Evolutionary conservation across 2,329 filamentous ascomycete genomes (phyloP), one percentile per base, ranked within the genome.

Genomic region (Botryosphaeria agaves): DNA sequence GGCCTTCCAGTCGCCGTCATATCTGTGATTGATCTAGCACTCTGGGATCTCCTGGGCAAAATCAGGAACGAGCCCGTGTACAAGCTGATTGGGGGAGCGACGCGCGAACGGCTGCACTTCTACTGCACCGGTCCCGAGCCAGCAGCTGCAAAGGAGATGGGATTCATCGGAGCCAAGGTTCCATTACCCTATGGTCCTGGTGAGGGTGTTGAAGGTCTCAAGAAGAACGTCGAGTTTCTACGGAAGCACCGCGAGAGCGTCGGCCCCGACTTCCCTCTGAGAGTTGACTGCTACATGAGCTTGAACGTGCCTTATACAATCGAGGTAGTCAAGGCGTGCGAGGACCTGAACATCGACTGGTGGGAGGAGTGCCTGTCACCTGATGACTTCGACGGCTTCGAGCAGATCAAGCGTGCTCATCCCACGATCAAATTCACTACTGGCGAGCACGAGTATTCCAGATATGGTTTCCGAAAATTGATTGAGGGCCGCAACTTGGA

Each of bases 211-310:
- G 72, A 68, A 34, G 85, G 85, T 3, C 59, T 94, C 45, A 69
- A 70, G 50, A 92, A 91, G 64, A 94, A 94, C 50, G 69, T 93
- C 32, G 83, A 83, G 50, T 94, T 85, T 50, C 67, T 94, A 29
- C 72, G 76, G 41, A 76, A 81, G 54, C 82, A 93, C 54, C 72
- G 84, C 32, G 79, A 84, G 48, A 71, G 71, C 32, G 77, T 94
- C 26, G 85, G 85, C 0, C 80, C 83, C 0, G 80, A 93, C 52
- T 94, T 89, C 51, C 85, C 85, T 27, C 66, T 94, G 41, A 85
- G 91, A 64, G 85, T 94, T 4, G 85, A 94, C 59, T 94, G 85
- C 64, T 94, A 92, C 59, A 94, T 94, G 85, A 85, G 79, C 41
- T 62, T 94, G 46, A 93, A 85, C 45, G 85, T 94, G 16, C 62